Conservation (phyloP, 2,329 filamentous ascomycete genomes). For the Aspergillus tamarii region DNA sequence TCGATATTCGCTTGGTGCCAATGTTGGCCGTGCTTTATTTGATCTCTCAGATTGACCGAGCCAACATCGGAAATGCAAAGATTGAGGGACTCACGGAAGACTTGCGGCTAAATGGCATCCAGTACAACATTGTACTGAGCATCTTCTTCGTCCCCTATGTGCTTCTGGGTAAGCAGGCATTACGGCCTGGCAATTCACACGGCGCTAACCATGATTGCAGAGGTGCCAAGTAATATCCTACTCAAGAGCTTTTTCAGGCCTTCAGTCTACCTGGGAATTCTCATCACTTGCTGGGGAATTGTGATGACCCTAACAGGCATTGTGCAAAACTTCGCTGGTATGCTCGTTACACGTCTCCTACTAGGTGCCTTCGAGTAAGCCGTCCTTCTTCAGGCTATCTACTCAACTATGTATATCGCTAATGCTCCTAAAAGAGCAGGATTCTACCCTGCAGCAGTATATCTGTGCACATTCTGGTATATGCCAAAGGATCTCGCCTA, state of each 20-base stretch:
- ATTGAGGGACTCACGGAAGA: slow-evolving; percentile 26
- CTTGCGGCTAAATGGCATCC: slow-evolving; percentile 23
- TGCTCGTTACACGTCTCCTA: slow-evolving; percentile 52
- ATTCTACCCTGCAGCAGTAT: slow-evolving; percentile 29
- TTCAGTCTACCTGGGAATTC: slow-evolving; percentile 31
- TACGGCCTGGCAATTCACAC: too few species aligned
- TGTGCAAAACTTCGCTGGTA: slow-evolving; percentile 48
- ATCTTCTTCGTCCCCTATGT: slow-evolving; percentile 16
- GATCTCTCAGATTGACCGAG: slow-evolving; percentile 31
- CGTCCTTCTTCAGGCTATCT: too few species aligned
- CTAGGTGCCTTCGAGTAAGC: slow-evolving; percentile 42
- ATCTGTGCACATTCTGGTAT: slow-evolving; percentile 28
- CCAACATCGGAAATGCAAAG: slow-evolving; percentile 36
- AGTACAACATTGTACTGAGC: slow-evolving; percentile 27
- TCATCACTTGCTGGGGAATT: slow-evolving; percentile 46
- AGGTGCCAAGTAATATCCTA: slow-evolving; percentile 25
- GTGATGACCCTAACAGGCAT: slow-evolving; percentile 55
- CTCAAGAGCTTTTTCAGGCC: slow-evolving; percentile 27
- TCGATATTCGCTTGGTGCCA: slow-evolving; percentile 23
- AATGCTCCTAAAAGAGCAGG: slow-evolving; percentile 35
- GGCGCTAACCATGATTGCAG: slow-evolving; percentile 10
- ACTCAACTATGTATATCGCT: too few species aligned
- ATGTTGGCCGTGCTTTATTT: slow-evolving; percentile 27
- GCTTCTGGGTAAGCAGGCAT: slow-evolving; percentile 12
- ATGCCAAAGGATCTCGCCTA: slow-evolving; percentile 46